Base-by-base conservation (phyloP, 2,329 filamentous ascomycete species). In the Juglanconis sp. region DNA sequence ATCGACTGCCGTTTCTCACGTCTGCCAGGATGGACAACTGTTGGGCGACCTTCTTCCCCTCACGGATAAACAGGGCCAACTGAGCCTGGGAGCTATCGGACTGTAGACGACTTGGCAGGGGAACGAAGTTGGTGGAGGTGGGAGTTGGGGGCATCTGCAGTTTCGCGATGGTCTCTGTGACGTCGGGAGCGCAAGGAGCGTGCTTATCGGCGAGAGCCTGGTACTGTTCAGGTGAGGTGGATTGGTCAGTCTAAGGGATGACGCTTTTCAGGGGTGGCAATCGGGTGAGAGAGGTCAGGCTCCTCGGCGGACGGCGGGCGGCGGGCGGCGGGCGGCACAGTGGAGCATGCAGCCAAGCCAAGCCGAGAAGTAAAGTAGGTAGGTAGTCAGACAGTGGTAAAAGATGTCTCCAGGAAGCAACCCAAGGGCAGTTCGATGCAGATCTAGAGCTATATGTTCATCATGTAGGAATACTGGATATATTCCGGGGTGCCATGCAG, bases 121-220 rank as follows among this genome's bases (percentile, higher is more conserved):
- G 84, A 42, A 87, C 83, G 60, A 79, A 75, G 53, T 74, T 76
- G 53, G 76, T 77, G 66, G 78, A 77, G 65, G 82, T 77, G 3
- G 77, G 76, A 63, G 79, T 81, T n/a, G 82, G 79, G 46, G 85
- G 85, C 60, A 87, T 80, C 74, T 88, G 87, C 65, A 89, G 81
- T 73, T 87, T 87, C 67, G 83, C 82, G 74, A 88, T 76, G 57
- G 81, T 88, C 72, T 87, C 85, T 67, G 81, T 84, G 75, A 90
- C 86, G 71, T 89, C 87, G 66, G 85, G 78, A 57, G 83, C 83
- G 53, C 83, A 81, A 54, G 85, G 81, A 58, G 86, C 85, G 83
- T 89, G 86, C 75, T 87, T 88, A 72, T 88, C 85, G 72, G 85
- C 86, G 49, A 88, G 74, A 64, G 81, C 79, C 68, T 88, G 86